Evolutionary conservation across 768 basidiomycete species (phyloP).

Genomic region (Tricholoma flavovirens): DNA sequence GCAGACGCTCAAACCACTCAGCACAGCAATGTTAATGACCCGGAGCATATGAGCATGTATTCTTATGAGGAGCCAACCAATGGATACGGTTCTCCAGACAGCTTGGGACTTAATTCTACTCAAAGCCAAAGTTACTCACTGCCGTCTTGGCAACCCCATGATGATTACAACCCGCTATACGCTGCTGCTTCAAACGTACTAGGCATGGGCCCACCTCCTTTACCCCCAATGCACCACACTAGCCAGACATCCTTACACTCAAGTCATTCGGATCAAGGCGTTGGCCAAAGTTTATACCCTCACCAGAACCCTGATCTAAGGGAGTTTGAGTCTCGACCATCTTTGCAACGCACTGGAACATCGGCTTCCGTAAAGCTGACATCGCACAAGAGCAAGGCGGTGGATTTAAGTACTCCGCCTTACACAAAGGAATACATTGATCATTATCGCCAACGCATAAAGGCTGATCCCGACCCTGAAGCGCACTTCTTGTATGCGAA

Average conservation of each 20-base stretch:
- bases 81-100: conserved; percentile 22
- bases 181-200: conserved; percentile 77
- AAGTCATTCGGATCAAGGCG: conserved; percentile 14
- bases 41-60: conserved; percentile 31
- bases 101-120: conserved; percentile 19
- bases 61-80: conserved; percentile 32
- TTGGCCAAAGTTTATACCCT: conserved; percentile 19
- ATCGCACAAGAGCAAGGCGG: conserved; percentile 71
- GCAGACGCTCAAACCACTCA: conserved; percentile 28
- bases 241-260: conserved; percentile 25
- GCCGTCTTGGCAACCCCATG: conserved; percentile 23
- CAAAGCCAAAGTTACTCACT: conserved; percentile 15
- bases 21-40: conserved; percentile 26
- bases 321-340: conserved; percentile 55
- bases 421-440: conserved; percentile 97
- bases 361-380: conserved; percentile 49
- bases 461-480: conserved; percentile 96
- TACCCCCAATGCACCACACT: conserved; percentile 15
- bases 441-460: conserved; percentile 95
- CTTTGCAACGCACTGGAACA: conserved; percentile 53
- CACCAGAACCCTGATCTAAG: conserved; percentile 25
- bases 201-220: conserved; percentile 61
- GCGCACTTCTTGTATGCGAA: conserved; percentile 98
- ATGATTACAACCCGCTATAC: conserved; percentile 56
- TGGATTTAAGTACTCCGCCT: conserved; percentile 78